Evolutionary conservation across 306 rosid species (phyloP).

Genomic region (Rosa lucieae): DNA sequence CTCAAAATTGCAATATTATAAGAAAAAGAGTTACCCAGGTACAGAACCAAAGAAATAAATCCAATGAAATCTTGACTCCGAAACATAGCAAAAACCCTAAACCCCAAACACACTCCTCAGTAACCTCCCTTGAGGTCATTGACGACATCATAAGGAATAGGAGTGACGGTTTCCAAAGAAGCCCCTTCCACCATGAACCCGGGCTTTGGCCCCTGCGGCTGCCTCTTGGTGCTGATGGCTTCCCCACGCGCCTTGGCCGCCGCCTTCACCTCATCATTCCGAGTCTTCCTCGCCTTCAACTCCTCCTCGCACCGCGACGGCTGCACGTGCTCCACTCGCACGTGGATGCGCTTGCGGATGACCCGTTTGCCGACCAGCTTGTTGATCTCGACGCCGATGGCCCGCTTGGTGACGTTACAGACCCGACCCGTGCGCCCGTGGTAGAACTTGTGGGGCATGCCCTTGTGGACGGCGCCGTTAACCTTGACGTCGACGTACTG

Average conservation of each 20-base stretch:
- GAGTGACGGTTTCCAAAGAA: constrained; percentile 22
- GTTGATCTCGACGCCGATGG: constrained; percentile 86
- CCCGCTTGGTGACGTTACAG: constrained; percentile 92
- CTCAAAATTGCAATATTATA: neutral
- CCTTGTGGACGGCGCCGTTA: constrained; percentile 94
- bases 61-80: neutral
- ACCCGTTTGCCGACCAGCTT: constrained; percentile 57
- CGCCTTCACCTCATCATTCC: constrained; percentile 26
- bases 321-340: constrained; percentile 27
- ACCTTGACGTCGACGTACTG: constrained; percentile 81
- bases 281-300: constrained; percentile 9
- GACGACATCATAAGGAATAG: constrained; percentile 27
- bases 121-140: constrained; percentile 35
- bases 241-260: constrained; percentile 28
- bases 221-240: constrained; percentile 20
- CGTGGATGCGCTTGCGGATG: constrained; percentile 33
- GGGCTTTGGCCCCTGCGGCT: constrained; percentile 4
- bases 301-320: constrained; percentile 21
- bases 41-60: neutral
- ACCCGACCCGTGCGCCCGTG: constrained; percentile 95
- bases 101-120: neutral
- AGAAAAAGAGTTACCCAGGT: neutral
- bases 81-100: neutral
- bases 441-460: constrained; percentile 96
- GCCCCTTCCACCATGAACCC: constrained; percentile 37